Evolutionary conservation across 768 basidiomycete genomes (phyloP), one percentile per base, ranked within the genome.

Genomic region (Trametes cinnabarina): DNA sequence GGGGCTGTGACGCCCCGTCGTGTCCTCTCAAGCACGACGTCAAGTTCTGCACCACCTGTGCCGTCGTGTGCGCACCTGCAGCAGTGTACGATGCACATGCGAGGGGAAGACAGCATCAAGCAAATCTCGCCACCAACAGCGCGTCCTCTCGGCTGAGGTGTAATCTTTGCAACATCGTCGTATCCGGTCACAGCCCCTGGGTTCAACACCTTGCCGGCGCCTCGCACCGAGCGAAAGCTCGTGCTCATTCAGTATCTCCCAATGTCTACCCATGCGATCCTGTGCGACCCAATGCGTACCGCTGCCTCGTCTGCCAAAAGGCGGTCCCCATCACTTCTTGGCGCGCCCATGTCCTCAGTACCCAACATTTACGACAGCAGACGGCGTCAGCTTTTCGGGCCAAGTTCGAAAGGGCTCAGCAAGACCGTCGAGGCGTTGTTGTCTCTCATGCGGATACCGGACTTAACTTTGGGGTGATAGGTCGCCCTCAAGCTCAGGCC

Each of bases 401-500:
- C 12, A 30, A n/a, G 17, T 48, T 55, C 22, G 55, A 56, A 20
- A 35, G 32, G 19, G 55, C 55, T 4, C 37, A 42, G 11, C 14
- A 26, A 2, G 49, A 50, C 17, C 20, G 49, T 10, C 14, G 49
- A 7, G 35, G 49, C 35, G 49, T 39, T 15, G 4, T 6, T 5
- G 41, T 68, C n/a, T 62, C 61, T 1, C 47, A 58, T 34, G 55
- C 60, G 35, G 57, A 55, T 2, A n/a, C n/a, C n/a, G 67, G 66
- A 23, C 39, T 67, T 3, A 60, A 70, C 55, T 66, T 68, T 37
- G 68, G 63, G 1, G 60, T 70, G n/a, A 39, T 68, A 4, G 57
- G 63, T n/a, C 48, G n/a, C n/a, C n/a, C n/a, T n/a, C n/a, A n/a
- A n/a, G n/a, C n/a, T n/a, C n/a, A n/a, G n/a, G n/a, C n/a, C n/a